phyloP scores from a whole-genome alignment of 2,329 filamentous ascomycete genomes.

The Colletotrichum sidae region DNA sequence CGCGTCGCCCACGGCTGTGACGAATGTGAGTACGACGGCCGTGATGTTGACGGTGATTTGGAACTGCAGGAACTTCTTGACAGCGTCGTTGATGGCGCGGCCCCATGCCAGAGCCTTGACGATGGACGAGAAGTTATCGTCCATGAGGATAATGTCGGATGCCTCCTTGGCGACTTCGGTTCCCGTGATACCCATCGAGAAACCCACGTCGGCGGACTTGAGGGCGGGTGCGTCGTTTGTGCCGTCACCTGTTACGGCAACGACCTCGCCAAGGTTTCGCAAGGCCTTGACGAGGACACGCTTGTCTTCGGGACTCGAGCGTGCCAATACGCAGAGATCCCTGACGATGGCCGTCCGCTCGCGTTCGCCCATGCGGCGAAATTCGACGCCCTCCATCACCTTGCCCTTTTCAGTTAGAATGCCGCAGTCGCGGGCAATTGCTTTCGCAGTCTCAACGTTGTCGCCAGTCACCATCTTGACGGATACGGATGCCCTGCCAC shows the following conservation, averaged over 20 bases:
- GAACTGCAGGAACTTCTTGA: slow-evolving; percentile 74
- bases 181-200: slow-evolving; percentile 75
- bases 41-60: slow-evolving; percentile 84
- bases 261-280: slow-evolving; percentile 73
- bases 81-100: slow-evolving; percentile 71
- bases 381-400: slow-evolving; percentile 70
- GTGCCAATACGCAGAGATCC: slow-evolving; percentile 69
- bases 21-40: slow-evolving; percentile 81
- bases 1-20: slow-evolving; percentile 76
- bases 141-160: slow-evolving; percentile 71
- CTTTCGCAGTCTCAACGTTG: slow-evolving; percentile 62
- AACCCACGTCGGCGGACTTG: slow-evolving; percentile 76
- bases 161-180: slow-evolving; percentile 74
- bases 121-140: slow-evolving; percentile 72
- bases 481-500: slow-evolving; percentile 33
- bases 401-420: slow-evolving; percentile 70
- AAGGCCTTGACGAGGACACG: slow-evolving; percentile 72
- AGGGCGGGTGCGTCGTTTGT: slow-evolving; percentile 75
- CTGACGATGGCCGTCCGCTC: slow-evolving; percentile 63
- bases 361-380: slow-evolving; percentile 62
- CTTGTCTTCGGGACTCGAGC: slow-evolving; percentile 78
- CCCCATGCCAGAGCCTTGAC: slow-evolving; percentile 73
- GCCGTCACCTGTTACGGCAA: slow-evolving; percentile 75
- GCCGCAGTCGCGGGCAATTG: slow-evolving; percentile 60
- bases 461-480: slow-evolving; percentile 65